phyloP scores from a whole-genome alignment of 2,329 filamentous ascomycete genomes.

The Byssochlamys sp. region DNA sequence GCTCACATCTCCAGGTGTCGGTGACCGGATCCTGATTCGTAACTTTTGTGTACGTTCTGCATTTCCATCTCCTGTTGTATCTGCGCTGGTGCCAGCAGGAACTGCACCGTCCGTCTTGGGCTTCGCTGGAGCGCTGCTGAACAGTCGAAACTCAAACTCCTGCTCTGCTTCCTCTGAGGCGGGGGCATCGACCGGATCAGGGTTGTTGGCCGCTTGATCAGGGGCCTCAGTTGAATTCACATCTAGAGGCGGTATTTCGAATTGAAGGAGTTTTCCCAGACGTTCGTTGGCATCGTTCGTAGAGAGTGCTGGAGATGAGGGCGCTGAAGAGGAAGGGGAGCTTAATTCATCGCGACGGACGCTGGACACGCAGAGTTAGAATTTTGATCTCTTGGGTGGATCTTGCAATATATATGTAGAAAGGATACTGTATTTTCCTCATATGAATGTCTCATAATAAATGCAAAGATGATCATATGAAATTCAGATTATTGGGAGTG shows the following conservation, averaged over 20 bases:
- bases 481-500: not conserved
- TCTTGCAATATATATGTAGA: not conserved
- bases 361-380: constrained; percentile 10
- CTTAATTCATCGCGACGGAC: constrained; percentile 29
- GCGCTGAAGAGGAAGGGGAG: constrained; percentile 20
- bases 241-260: constrained; percentile 12
- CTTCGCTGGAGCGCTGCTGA: constrained; percentile 21
- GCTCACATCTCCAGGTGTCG: constrained; percentile 21
- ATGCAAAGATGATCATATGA: not conserved
- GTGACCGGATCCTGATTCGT: constrained; percentile 30
- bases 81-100: not conserved
- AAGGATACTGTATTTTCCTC: not conserved
- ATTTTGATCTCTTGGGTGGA: too few relatives aligned
- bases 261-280: constrained; percentile 24
- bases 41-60: constrained; percentile 23
- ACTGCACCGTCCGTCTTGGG: constrained; percentile 1
- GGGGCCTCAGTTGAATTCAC: constrained; percentile 7
- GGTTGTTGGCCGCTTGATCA: not conserved
- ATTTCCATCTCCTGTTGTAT: not conserved
- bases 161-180: constrained; percentile 18
- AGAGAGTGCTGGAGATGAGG: constrained; percentile 19
- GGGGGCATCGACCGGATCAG: constrained; percentile 1
- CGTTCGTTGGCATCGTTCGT: constrained; percentile 21
- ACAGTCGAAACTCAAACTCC: constrained; percentile 36
- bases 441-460: not conserved